phyloP scores from a whole-genome alignment of 2,329 filamentous ascomycete species.

The Bipolaris sorokiniana region DNA sequence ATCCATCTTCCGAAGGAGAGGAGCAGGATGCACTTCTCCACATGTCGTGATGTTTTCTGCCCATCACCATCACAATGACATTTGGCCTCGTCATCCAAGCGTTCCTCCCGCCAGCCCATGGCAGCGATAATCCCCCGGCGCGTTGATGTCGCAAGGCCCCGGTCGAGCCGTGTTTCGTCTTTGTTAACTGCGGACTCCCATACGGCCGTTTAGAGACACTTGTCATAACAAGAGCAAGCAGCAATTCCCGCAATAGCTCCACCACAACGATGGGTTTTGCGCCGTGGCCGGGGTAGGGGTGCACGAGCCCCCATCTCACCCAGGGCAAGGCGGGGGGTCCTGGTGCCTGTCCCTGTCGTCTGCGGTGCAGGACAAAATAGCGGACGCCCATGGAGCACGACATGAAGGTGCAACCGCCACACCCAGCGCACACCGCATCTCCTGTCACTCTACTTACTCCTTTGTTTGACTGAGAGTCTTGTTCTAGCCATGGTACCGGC shows the following conservation, averaged over 20 bases:
- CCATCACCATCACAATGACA: background rate
- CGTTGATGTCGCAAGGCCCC: background rate
- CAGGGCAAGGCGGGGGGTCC: conserved; percentile 16
- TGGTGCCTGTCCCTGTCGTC: conserved; percentile 18
- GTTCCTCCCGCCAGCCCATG: background rate
- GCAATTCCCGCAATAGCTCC: conserved; percentile 2
- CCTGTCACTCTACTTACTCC: background rate
- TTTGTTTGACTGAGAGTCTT: background rate
- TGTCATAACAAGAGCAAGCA: conserved; percentile 7
- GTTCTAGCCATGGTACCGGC: conserved; percentile 29
- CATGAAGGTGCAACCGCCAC: conserved; percentile 35
- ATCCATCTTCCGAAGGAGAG: background rate
- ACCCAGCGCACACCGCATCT: conserved; percentile 40
- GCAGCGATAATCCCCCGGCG: too few species aligned
- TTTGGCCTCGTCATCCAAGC: background rate
- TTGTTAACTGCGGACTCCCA: conserved; percentile 19
- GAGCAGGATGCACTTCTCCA: background rate
- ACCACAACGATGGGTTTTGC: conserved; percentile 24
- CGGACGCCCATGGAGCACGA: conserved; percentile 34
- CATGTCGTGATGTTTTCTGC: background rate
- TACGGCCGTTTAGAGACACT: conserved; percentile 8
- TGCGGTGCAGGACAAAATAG: background rate
- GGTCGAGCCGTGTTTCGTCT: conserved; percentile 7
- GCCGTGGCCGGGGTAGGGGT: conserved; percentile 26
- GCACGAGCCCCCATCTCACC: conserved; percentile 12